Evolutionary conservation across 257 asterid species (phyloP), one percentile per base, ranked within the genome.

Genomic region (Penstemon davidsonii): DNA sequence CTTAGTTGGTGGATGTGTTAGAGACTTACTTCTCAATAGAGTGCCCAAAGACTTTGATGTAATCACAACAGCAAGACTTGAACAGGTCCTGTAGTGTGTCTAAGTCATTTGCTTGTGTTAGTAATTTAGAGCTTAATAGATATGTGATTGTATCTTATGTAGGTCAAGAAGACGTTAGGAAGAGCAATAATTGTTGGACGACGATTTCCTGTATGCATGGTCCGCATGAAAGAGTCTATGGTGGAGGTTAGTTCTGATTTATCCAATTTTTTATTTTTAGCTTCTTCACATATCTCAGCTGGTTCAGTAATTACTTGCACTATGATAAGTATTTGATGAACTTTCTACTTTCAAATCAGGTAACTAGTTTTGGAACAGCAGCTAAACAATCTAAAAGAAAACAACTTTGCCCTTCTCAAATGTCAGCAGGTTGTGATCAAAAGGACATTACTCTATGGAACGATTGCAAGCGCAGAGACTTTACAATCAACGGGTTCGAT

Each of bases 1-100:
- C 87, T 83, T 93, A 75, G 99, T 93, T 78, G 99, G 99, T 72
- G 99, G 99, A 64, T 93, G 97, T 75, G 95, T 93, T 59, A 88
- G 97, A 82, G 99, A 93, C 81, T 79, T 93, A 62, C 78, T 93
- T 78, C 94, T 93, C 74, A 79, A 85, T 57, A 87, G 71, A 81
- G 76, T 85, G 72, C 97, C 99, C 44, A 93, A 93, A 79, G 97
- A 93, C 84, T 93, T 84, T 68, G 99, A 93, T 77, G 86, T 90
- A 42, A 80, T 93, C 78, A 93, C 96, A 8, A 83, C 96, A 44
- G 97, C 96, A 72, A 72, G 75, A 61, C 96, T 93, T 75, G 43
- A 72, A 0, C 78, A 84, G 94, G 96, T 90, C 60, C 45, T 70
- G 19, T 60, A 66, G 61, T 45, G 62, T 59, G 57, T 77, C 70